A percentile compares a stretch with the other conserved stretches of the same genome.
Conservation (phyloP, 176 grass and related monocot species). For the Oryza meridionalis region DNA sequence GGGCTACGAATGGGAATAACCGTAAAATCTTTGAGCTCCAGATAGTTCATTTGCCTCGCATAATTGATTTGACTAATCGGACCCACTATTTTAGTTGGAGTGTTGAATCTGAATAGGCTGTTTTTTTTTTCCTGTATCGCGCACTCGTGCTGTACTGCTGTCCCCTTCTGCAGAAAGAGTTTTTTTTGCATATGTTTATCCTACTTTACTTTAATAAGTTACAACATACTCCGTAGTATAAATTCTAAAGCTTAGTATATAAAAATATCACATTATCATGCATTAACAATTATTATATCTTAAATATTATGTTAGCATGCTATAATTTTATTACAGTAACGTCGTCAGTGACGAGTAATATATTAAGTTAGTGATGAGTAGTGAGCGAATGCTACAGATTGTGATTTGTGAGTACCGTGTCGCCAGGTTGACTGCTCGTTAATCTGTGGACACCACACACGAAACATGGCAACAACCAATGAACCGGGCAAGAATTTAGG, state of each 20-base stretch:
- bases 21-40: background rate
- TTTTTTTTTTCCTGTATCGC: background rate
- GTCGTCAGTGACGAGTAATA: background rate
- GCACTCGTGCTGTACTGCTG: background rate
- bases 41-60: background rate
- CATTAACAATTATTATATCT: no score
- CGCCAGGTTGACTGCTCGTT: conserved; percentile 24
- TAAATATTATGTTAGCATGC: no score
- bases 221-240: no score
- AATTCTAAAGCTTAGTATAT: no score
- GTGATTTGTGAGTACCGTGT: background rate
- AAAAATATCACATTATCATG: no score
- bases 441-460: background rate
- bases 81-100: background rate
- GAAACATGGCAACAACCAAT: conserved; percentile 8
- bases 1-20: background rate
- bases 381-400: background rate
- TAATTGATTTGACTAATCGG: background rate
- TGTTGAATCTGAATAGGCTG: background rate
- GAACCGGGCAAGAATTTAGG: conserved; percentile 19
- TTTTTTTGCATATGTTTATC: background rate
- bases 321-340: background rate
- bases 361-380: background rate
- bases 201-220: no score
- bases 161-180: background rate